These are phyloP conservation scores for Monilinia fructicola DNA, from an alignment of 2,329 filamentous ascomycete species.

Conservation along the genomic window DNA sequence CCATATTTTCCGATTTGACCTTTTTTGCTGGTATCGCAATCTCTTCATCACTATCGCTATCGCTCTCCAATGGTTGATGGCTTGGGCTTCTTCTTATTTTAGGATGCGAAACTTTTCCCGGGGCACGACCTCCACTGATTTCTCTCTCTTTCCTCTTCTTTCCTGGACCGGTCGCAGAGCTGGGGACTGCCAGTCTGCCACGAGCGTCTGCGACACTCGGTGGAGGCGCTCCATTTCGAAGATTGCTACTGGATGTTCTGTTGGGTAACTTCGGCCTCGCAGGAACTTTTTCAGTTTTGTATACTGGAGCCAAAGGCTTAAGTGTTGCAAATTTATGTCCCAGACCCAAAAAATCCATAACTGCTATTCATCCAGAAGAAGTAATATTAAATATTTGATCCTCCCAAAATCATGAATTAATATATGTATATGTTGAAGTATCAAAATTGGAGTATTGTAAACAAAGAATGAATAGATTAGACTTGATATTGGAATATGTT, in stretches of 20 bases:
- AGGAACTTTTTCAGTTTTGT: constrained; percentile 14
- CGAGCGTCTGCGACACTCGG: background rate
- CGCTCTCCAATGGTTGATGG: constrained; percentile 15
- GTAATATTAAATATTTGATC: background rate
- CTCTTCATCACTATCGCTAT: constrained; percentile 21
- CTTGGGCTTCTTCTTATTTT: constrained; percentile 11
- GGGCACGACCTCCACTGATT: background rate
- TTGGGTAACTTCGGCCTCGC: constrained; percentile 10
- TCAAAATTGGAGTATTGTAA: background rate
- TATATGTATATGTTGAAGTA: background rate
- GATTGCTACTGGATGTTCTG: constrained; percentile 1
- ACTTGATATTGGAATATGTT: too few species aligned
- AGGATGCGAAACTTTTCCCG: background rate
- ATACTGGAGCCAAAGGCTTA: background rate
- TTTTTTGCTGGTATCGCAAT: constrained; percentile 19
- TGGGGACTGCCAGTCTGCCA: constrained; percentile 11
- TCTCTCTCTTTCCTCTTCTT: constrained; percentile 21
- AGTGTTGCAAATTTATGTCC: constrained; percentile 4
- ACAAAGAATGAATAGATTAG: too few species aligned
- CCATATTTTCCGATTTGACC: constrained; percentile 27
- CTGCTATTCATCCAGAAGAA: background rate
- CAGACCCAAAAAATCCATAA: constrained; percentile 7
- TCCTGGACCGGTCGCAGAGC: background rate
- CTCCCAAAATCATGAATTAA: background rate
- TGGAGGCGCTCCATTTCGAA: constrained; percentile 1